Evolutionary conservation across 2,329 filamentous ascomycete species (phyloP).

Genomic region (Pseudohalonectria lignicola): DNA sequence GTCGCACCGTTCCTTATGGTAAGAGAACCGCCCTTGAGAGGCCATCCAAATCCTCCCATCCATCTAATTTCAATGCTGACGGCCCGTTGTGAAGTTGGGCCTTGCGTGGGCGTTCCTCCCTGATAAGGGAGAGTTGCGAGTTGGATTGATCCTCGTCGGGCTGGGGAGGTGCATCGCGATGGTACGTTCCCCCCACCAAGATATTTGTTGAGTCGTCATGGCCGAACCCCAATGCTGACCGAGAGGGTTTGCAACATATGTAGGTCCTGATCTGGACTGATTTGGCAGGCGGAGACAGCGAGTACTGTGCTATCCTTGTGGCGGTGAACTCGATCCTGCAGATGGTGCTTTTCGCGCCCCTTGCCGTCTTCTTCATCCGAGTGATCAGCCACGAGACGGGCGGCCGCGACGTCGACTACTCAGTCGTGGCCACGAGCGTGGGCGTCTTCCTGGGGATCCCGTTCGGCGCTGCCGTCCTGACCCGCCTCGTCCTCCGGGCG

Average conservation of each 20-base stretch:
- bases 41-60: too few species aligned
- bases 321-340: conserved; percentile 66
- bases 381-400: conserved; percentile 45
- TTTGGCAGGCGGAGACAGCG: conserved; percentile 59
- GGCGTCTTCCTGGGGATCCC: conserved; percentile 80
- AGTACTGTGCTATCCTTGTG: conserved; percentile 77
- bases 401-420: conserved; percentile 38
- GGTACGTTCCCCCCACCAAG: too few species aligned
- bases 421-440: conserved; percentile 65
- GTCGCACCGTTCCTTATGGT: conserved; percentile 77
- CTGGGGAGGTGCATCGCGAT: conserved; percentile 82
- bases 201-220: too few species aligned
- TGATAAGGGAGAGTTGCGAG: conserved; percentile 43
- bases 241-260: too few species aligned
- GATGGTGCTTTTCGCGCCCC: conserved; percentile 60
- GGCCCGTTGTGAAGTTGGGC: conserved; percentile 47
- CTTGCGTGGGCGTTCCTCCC: conserved; percentile 60
- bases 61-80: too few species aligned
- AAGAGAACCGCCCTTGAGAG: conserved; percentile 9
- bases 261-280: conserved; percentile 57
- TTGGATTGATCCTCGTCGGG: conserved; percentile 71
- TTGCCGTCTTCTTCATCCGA: conserved; percentile 59
- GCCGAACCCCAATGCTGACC: too few species aligned
- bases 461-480: conserved; percentile 67
- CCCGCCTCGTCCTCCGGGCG: conserved; percentile 50